Conservation (phyloP, 2,329 filamentous ascomycete genomes). For the Colletotrichum orbiculare region DNA sequence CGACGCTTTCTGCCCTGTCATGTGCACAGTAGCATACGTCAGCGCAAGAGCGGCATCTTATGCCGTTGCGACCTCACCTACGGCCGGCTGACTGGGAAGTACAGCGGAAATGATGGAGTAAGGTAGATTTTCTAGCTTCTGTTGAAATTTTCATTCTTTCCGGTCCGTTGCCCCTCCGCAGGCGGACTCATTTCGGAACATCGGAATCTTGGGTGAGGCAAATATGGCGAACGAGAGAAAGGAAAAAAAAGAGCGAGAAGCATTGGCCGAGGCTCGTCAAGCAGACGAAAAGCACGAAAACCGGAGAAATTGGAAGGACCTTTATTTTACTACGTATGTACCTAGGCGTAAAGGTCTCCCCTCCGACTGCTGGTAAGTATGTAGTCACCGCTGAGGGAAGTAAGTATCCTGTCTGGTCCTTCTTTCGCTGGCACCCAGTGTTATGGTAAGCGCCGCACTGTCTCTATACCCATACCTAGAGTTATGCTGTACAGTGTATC, state of each 20-base stretch:
- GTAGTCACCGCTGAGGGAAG: slow-evolving; percentile 1
- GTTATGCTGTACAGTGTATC: slow-evolving; percentile 27
- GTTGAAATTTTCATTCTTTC: background rate
- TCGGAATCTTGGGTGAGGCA: background rate
- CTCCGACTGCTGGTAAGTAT: background rate
- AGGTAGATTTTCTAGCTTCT: background rate
- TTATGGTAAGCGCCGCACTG: slow-evolving; percentile 31
- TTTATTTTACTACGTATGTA: too few species aligned
- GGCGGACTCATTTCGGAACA: slow-evolving; percentile 25
- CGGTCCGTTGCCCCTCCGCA: slow-evolving; percentile 11
- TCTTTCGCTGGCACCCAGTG: slow-evolving; percentile 31
- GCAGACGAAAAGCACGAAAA: slow-evolving; percentile 5
- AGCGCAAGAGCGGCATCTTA: too few species aligned
- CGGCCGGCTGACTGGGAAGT: background rate
- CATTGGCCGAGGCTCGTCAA: background rate
- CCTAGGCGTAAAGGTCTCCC: too few species aligned
- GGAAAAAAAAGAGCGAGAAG: background rate
- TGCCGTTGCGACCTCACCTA: too few species aligned
- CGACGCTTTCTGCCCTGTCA: too few species aligned
- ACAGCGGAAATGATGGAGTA: background rate
- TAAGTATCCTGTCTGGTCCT: slow-evolving; percentile 9
- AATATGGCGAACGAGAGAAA: slow-evolving; percentile 10
- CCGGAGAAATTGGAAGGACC: background rate
- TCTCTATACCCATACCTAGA: slow-evolving; percentile 14
- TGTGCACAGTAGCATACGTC: too few species aligned